These are phyloP conservation scores for Garcia nutans DNA, from an alignment of 345 rosid species.

Conservation along the genomic window DNA sequence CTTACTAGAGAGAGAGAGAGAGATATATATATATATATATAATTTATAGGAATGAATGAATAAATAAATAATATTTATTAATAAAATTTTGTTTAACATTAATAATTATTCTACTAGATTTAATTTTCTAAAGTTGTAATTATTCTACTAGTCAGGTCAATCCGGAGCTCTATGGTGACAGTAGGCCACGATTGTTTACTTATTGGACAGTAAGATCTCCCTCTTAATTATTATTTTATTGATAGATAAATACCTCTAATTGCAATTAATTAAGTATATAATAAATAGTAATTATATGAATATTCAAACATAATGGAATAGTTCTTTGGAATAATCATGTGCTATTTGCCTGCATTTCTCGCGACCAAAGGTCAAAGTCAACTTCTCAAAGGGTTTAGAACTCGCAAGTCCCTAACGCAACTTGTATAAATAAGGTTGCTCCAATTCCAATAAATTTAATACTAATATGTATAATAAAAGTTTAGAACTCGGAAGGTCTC, in stretches of 20 bases:
- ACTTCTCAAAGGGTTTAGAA: slow-evolving; percentile 1
- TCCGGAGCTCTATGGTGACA: slow-evolving; percentile 46
- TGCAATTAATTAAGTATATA: background rate
- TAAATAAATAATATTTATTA: background rate
- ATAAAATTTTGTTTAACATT: too few relatives aligned
- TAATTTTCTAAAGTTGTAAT: slow-evolving; percentile 49
- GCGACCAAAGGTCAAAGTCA: slow-evolving; percentile 17
- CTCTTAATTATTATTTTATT: background rate
- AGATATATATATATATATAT: too few relatives aligned
- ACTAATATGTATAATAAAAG: too few relatives aligned
- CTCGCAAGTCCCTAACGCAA: background rate
- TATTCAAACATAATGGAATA: background rate
- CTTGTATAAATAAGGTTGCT: background rate
- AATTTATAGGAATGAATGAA: background rate
- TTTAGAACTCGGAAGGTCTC: too few relatives aligned
- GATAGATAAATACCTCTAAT: background rate
- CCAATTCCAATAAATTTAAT: slow-evolving; percentile 1
- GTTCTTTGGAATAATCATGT: slow-evolving; percentile 1
- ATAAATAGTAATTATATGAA: slow-evolving; percentile 1
- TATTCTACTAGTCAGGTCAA: slow-evolving; percentile 68
- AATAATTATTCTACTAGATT: background rate
- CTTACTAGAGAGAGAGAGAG: too few relatives aligned
- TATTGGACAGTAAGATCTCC: slow-evolving; percentile 35
- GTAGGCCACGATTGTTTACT: slow-evolving; percentile 36
- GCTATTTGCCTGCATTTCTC: background rate